Evolutionary conservation across 345 rosid species (phyloP), one percentile per base, ranked within the genome.

Genomic region (Bretschneidera sinensis): DNA sequence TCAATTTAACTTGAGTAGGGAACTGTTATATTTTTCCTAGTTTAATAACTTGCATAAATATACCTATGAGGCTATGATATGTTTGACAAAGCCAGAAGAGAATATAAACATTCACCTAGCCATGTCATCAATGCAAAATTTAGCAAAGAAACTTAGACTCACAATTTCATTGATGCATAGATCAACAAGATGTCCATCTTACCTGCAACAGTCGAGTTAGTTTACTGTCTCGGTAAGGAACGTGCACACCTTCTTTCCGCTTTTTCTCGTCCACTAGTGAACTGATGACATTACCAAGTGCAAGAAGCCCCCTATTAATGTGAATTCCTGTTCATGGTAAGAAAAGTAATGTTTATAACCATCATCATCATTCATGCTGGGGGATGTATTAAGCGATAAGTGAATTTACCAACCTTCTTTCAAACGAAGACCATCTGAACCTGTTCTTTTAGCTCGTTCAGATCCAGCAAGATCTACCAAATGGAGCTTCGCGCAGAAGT

Each of bases 401-500:
- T 59, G 57, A 19, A 35, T 68, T 20, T 15, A 18, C 81, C 16
- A 61, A 88, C 96, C 96, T 82, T 88, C 96, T 73, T 85, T 86
- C 53, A 88, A 35, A 17, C 92, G 85, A 68, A 78, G 71, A 66
- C 96, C 92, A 57, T 84, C 90, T 55, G 88, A 85, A 59, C 96
- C 96, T 59, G 96, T 84, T 71, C 92, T 76, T 70, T 88, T 88
- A 58, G 96, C 96, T 66, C 96, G 70, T 74, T 88, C 96, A 51
- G 92, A 88, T 71, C 96, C 96, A 62, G 96, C 96, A 65, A 88
- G 88, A 71, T 88, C 96, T 24, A 88, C 96, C 43, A 88, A 76
- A 77, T 88, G 96, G 61, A 88, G 76, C 81, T 88, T 88, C 34
- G 96, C 96, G 63, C 88, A 82, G 43, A 75, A 80, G 71, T 84